Evolutionary conservation across 78 protist genomes (phyloP).

Genomic region (Tieghemostelium lacteum): DNA sequence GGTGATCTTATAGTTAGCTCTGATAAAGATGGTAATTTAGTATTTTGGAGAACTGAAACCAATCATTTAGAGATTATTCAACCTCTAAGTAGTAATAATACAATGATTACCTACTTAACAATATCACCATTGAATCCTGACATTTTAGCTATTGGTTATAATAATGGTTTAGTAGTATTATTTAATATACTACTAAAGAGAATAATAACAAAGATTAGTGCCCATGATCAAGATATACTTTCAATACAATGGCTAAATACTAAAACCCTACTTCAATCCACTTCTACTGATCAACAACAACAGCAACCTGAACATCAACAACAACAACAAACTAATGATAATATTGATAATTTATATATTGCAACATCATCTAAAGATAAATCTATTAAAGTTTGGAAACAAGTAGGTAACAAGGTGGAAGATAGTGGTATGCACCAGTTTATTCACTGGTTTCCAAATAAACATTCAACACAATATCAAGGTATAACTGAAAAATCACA

Average conservation of each 20-base stretch:
- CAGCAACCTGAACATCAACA: background rate
- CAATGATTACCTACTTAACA: slow-evolving; percentile 5
- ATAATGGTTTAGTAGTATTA: slow-evolving; percentile 44
- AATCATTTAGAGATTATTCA: slow-evolving; percentile 1
- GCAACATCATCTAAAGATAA: slow-evolving; percentile 63
- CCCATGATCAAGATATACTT: slow-evolving; percentile 34
- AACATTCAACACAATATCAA: background rate
- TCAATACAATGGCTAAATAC: slow-evolving; percentile 38
- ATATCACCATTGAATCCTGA: slow-evolving; percentile 16
- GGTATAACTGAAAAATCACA: slow-evolving; percentile 1
- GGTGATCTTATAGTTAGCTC: slow-evolving; percentile 6
- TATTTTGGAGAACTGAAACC: slow-evolving; percentile 17
- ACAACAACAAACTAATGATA: background rate
- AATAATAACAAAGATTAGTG: slow-evolving; percentile 7
- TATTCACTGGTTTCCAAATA: slow-evolving; percentile 1
- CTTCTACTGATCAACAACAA: background rate
- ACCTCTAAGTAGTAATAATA: slow-evolving; percentile 7
- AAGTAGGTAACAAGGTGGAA: background rate
- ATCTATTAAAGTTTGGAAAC: slow-evolving; percentile 68
- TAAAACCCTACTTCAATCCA: background rate
- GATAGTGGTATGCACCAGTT: slow-evolving; percentile 25
- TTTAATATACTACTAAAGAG: slow-evolving; percentile 8
- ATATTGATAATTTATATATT: background rate
- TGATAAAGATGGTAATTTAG: slow-evolving; percentile 46
- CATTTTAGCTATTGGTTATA: slow-evolving; percentile 40